phyloP scores from a whole-genome alignment of 2,329 filamentous ascomycete species.

The Beauveria australis region DNA sequence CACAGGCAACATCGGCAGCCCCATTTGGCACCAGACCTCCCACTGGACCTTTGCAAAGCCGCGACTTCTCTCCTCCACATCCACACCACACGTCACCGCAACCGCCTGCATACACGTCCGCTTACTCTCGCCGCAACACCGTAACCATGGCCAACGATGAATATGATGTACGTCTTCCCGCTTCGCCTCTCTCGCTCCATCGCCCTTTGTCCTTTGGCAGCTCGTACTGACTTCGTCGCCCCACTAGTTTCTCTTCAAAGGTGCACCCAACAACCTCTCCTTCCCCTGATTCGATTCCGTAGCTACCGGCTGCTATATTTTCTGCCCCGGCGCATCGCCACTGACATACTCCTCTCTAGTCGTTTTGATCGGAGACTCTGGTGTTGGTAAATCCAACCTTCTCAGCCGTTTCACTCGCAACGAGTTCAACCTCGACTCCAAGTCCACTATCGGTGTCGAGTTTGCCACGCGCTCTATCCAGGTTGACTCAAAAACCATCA shows the following conservation, averaged over 20 bases:
- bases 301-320: not conserved
- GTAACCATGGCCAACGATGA: slow-evolving; percentile 96
- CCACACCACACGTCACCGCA: slow-evolving; percentile 9
- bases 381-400: slow-evolving; percentile 99
- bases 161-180: slow-evolving; percentile 75
- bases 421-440: slow-evolving; percentile 99
- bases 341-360: slow-evolving; percentile 47
- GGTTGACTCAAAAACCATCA: slow-evolving; percentile 99
- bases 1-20: not conserved
- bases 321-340: slow-evolving; percentile 16
- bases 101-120: slow-evolving; percentile 5
- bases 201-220: not conserved
- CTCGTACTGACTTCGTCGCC: slow-evolving; percentile 24
- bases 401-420: slow-evolving; percentile 99
- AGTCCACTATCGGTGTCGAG: slow-evolving; percentile 99
- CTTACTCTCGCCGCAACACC: slow-evolving; percentile 12
- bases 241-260: slow-evolving; percentile 95
- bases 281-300: slow-evolving; percentile 4
- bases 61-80: slow-evolving; percentile 12
- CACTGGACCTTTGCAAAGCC: slow-evolving; percentile 2
- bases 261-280: slow-evolving; percentile 36
- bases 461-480: slow-evolving; percentile 98
- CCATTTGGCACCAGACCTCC: slow-evolving; percentile 5
- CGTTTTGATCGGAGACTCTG: slow-evolving; percentile 97
- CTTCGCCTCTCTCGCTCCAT: slow-evolving; percentile 16